Evolutionary conservation across 139 green algal species (phyloP).

Genomic region (Eudorina sp.): DNA sequence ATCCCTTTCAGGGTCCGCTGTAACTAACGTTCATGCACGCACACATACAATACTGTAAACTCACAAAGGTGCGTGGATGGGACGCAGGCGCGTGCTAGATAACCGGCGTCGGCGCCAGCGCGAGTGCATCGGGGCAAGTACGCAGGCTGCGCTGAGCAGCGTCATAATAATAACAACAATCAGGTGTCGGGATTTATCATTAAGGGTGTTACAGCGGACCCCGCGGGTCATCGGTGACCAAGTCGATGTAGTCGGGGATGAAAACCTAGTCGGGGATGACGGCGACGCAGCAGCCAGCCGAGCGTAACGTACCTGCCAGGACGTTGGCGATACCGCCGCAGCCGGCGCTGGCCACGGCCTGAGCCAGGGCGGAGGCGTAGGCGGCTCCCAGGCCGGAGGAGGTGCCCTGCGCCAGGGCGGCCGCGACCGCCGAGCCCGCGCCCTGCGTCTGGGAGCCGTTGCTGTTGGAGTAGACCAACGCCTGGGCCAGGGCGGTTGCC

Average conservation of each 20-base stretch:
- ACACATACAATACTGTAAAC: neutral
- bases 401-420: constrained; percentile 27
- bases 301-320: constrained; percentile 36
- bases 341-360: constrained; percentile 34
- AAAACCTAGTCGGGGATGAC: neutral
- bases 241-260: neutral
- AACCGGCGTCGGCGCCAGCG: too few species aligned
- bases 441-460: neutral
- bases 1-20: neutral
- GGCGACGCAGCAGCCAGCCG: neutral
- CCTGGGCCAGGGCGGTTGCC: constrained; percentile 10
- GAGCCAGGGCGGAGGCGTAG: constrained; percentile 41
- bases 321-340: constrained; percentile 54
- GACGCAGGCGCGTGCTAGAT: too few species aligned
- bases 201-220: neutral
- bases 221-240: neutral
- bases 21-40: neutral
- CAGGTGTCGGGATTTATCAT: neutral
- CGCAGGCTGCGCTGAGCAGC: neutral
- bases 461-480: constrained; percentile 41
- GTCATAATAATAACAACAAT: neutral
- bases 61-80: neutral
- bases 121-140: too few species aligned
- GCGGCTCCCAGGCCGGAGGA: constrained; percentile 23
- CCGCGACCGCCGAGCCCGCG: constrained; percentile 20